Evolutionary conservation across 371 early-diverging fungal species (phyloP).

Genomic region (Apophysomyces variabilis): DNA sequence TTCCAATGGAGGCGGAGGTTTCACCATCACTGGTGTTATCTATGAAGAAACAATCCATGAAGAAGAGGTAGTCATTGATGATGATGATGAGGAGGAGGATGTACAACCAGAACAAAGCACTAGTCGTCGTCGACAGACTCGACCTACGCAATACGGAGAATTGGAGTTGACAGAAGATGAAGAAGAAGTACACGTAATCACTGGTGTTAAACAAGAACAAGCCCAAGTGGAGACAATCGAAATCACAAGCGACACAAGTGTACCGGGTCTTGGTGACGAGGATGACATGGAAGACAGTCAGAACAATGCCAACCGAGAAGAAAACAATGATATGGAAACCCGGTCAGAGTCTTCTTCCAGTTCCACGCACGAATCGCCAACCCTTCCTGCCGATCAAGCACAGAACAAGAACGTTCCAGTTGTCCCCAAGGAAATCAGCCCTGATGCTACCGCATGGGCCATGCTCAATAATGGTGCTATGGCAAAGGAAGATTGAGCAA

Average conservation of each 20-base stretch:
- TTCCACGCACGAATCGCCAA: background rate
- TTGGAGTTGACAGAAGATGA: background rate
- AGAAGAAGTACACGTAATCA: background rate
- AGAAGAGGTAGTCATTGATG: background rate
- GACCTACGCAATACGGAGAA: background rate
- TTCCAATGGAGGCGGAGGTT: too few species aligned
- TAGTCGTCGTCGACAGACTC: too few species aligned
- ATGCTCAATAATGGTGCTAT: background rate
- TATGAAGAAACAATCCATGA: background rate
- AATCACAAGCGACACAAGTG: background rate
- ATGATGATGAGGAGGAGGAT: too few species aligned
- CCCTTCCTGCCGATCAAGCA: background rate
- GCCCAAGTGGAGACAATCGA: background rate
- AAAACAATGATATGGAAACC: background rate
- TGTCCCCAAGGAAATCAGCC: background rate
- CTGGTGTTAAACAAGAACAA: background rate
- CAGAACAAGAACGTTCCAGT: background rate
- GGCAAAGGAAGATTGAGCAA: too few species aligned
- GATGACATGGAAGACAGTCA: background rate
- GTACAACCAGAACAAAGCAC: too few species aligned
- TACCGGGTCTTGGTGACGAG: background rate
- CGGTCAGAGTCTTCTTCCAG: background rate
- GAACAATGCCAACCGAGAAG: background rate
- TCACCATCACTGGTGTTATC: background rate
- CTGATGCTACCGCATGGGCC: background rate